These are phyloP conservation scores for Cicer judaicum DNA, from an alignment of 306 rosid species.

Conservation along the genomic window DNA sequence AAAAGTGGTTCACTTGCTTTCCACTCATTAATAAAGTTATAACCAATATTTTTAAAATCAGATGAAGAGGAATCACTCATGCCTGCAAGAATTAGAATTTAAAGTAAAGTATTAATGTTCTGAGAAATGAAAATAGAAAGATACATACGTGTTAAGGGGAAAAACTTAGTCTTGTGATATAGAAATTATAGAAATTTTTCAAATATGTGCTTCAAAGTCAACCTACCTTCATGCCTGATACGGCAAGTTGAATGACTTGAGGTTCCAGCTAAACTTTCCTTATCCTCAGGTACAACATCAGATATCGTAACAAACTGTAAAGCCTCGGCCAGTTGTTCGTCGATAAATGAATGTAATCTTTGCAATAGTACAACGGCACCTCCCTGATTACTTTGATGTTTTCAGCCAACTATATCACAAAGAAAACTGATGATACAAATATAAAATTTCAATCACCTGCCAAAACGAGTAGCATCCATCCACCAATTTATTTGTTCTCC, in stretches of 20 bases:
- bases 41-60: conserved; percentile 66
- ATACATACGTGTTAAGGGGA: not conserved
- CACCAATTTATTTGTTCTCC: conserved; percentile 94
- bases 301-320: conserved; percentile 43
- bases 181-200: not conserved
- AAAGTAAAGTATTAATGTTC: conserved; percentile 32
- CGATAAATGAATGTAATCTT: conserved; percentile 61
- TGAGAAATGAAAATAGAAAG: conserved; percentile 23
- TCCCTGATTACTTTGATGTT: conserved; percentile 65
- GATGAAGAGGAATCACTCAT: conserved; percentile 34
- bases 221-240: conserved; percentile 49
- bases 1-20: conserved; percentile 63
- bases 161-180: not conserved
- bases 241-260: conserved; percentile 46
- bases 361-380: conserved; percentile 74
- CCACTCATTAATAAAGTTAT: conserved; percentile 58
- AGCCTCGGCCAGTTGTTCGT: conserved; percentile 53
- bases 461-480: conserved; percentile 98
- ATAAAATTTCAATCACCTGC: conserved; percentile 70
- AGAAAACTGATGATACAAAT: conserved; percentile 22
- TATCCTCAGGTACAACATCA: conserved; percentile 30
- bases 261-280: conserved; percentile 45
- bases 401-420: conserved; percentile 44
- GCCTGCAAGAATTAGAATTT: conserved; percentile 50
- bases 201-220: conserved; percentile 13